These are phyloP conservation scores for Hexamita inflata DNA, from an alignment of 208 protist species.

Conservation along the genomic window DNA sequence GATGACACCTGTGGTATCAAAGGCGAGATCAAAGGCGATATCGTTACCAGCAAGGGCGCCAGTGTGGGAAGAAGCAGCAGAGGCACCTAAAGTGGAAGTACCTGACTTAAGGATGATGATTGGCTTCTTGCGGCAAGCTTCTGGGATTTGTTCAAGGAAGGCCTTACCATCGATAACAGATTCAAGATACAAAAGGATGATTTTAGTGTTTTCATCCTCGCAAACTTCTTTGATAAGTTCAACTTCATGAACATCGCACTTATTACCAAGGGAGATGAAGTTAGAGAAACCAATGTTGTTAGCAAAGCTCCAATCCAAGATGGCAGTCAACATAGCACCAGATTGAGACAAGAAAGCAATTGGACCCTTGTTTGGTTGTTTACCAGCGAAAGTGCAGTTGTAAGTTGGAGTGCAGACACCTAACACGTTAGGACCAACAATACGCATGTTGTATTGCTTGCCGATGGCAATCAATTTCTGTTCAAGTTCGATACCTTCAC, in stretches of 20 bases:
- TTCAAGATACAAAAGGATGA: constrained; percentile 42
- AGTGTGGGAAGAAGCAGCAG: constrained; percentile 44
- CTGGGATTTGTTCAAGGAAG: constrained; percentile 33
- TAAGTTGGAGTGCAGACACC: constrained; percentile 29
- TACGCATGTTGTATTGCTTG: constrained; percentile 19
- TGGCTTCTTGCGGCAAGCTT: constrained; percentile 30
- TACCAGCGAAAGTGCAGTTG: constrained; percentile 40
- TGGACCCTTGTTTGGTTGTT: constrained; percentile 5
- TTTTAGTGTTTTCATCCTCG: constrained; percentile 27
- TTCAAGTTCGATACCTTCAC: constrained; percentile 31
- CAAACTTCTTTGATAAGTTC: constrained; percentile 37
- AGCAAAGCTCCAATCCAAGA: constrained; percentile 32
- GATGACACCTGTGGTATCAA: constrained; percentile 35
- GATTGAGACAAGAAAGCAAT: constrained; percentile 45
- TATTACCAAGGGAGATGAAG: constrained; percentile 42
- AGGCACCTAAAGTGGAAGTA: constrained; percentile 30
- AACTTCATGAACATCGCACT: constrained; percentile 37
- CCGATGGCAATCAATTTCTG: constrained; percentile 27
- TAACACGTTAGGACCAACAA: constrained; percentile 43
- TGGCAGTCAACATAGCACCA: constrained; percentile 40
- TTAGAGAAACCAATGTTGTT: constrained; percentile 41
- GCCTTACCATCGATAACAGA: constrained; percentile 35
- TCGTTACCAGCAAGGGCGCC: constrained; percentile 42
- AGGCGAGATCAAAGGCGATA: constrained; percentile 30
- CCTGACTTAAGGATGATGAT: constrained; percentile 43